Evolutionary conservation across 2,329 filamentous ascomycete genomes (phyloP).

Genomic region (Aspergillus fructus): DNA sequence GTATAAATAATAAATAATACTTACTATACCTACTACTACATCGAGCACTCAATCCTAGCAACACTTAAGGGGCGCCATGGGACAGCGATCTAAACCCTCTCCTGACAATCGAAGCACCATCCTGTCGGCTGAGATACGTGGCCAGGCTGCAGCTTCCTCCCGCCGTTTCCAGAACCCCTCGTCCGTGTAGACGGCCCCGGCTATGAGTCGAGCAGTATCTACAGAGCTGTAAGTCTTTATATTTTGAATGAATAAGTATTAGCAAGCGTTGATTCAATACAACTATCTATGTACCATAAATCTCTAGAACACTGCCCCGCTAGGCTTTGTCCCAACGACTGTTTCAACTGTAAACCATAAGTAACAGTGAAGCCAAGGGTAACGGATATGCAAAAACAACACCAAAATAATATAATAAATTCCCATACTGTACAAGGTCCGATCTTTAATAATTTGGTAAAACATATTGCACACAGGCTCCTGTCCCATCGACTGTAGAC

Average conservation of each 20-base stretch:
- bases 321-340: constrained; percentile 8
- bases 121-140: not conserved
- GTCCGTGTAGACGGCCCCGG: not conserved
- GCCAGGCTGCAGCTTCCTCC: not conserved
- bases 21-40: not conserved
- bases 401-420: constrained; percentile 26
- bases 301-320: constrained; percentile 3
- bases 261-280: constrained; percentile 20
- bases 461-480: constrained; percentile 24
- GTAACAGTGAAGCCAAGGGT: not conserved
- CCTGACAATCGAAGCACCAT: too few relatives aligned
- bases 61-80: not conserved
- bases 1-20: not conserved
- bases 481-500: constrained; percentile 10
- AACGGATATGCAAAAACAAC: not conserved
- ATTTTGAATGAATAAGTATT: not conserved
- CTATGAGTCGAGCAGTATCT: not conserved
- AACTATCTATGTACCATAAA: constrained; percentile 19
- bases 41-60: too few relatives aligned
- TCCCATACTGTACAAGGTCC: constrained; percentile 43
- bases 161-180: not conserved
- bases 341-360: constrained; percentile 11
- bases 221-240: not conserved
- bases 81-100: not conserved
- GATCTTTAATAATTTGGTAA: constrained; percentile 31